Conservation (phyloP, 2,329 filamentous ascomycete genomes). For the Colletotrichum sp. region DNA sequence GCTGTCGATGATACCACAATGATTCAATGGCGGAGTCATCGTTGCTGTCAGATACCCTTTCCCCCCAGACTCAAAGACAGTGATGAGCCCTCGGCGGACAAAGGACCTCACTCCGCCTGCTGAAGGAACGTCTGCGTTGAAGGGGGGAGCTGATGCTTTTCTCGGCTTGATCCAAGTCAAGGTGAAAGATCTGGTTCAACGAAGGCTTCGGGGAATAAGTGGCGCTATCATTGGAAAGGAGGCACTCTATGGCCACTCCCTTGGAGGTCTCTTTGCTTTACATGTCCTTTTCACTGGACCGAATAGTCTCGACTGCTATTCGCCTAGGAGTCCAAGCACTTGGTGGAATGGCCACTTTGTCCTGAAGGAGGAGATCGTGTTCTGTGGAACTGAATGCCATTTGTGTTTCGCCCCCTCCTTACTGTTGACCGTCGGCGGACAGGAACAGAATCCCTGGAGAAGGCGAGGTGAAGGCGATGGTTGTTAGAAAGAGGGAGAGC, state of each 20-base stretch:
- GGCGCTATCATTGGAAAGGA: constrained; percentile 34
- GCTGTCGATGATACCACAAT: constrained; percentile 24
- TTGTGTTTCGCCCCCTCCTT: constrained; percentile 24
- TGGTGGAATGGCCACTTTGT: constrained; percentile 51
- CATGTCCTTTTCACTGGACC: constrained; percentile 46
- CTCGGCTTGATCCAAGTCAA: constrained; percentile 44
- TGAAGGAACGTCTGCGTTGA: constrained; percentile 20
- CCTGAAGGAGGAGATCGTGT: constrained; percentile 30
- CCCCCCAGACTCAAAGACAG: constrained; percentile 16
- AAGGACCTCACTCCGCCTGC: constrained; percentile 34
- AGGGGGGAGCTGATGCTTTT: constrained; percentile 49
- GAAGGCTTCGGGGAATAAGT: constrained; percentile 29
- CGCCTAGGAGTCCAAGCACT: constrained; percentile 49
- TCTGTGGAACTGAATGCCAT: constrained; percentile 1
- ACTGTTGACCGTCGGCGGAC: constrained; percentile 37
- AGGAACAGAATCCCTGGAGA: constrained; percentile 32
- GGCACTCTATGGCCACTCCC: constrained; percentile 54
- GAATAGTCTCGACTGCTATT: constrained; percentile 44
- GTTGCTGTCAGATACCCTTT: constrained; percentile 37
- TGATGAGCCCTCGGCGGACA: constrained; percentile 32
- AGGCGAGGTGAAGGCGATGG: constrained; percentile 26
- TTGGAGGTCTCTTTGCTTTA: constrained; percentile 51
- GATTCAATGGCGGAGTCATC: constrained; percentile 30
- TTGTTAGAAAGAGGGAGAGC: not conserved
- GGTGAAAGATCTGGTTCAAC: constrained; percentile 36